phyloP scores from a whole-genome alignment of 2,329 filamentous ascomycete genomes.

The Exophiala aquamarina region DNA sequence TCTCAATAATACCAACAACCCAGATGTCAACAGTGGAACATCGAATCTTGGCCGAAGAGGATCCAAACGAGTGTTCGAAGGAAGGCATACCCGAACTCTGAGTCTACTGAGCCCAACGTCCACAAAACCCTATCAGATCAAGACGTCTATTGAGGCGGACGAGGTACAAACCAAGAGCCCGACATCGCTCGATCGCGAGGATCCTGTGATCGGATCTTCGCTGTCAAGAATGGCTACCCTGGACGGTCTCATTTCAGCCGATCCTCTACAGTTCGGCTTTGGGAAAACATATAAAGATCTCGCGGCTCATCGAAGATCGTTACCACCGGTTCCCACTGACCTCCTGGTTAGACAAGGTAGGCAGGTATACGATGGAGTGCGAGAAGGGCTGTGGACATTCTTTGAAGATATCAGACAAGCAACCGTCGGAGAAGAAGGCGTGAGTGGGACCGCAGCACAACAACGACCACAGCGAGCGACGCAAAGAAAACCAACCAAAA shows the following conservation, averaged over 20 bases:
- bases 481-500: constrained; percentile 41
- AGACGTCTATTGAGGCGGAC: neutral
- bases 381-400: constrained; percentile 88
- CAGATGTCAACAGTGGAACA: neutral
- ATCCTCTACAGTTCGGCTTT: constrained; percentile 23
- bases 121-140: neutral
- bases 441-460: constrained; percentile 48
- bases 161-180: too few relatives aligned
- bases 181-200: neutral
- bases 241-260: constrained; percentile 25
- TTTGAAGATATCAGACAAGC: constrained; percentile 93
- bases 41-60: constrained; percentile 26
- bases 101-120: constrained; percentile 65
- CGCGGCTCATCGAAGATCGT: constrained; percentile 41
- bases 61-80: constrained; percentile 65
- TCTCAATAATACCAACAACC: neutral
- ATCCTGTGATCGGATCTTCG: constrained; percentile 2
- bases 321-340: constrained; percentile 49
- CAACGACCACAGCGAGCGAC: constrained; percentile 34
- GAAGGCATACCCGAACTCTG: constrained; percentile 65
- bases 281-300: constrained; percentile 36
- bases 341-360: constrained; percentile 60
- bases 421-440: constrained; percentile 89
- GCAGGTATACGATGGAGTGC: constrained; percentile 86
- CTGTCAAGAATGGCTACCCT: constrained; percentile 20